phyloP scores from a whole-genome alignment of 2,329 filamentous ascomycete genomes.

The Annulohypoxylon truncatum region DNA sequence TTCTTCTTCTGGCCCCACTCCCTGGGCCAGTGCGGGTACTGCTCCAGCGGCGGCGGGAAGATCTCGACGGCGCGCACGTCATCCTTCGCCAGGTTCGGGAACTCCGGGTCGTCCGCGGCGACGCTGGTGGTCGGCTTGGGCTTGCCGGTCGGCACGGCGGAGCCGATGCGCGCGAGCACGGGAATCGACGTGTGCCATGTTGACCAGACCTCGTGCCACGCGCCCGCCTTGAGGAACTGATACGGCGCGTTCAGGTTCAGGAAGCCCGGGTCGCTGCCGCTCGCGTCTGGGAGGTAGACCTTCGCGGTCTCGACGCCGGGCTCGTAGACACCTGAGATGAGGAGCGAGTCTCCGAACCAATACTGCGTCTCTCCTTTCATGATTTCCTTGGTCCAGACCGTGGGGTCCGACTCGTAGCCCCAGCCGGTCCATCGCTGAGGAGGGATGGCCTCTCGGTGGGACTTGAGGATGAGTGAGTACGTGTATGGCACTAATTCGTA shows the following conservation, averaged over 20 bases:
- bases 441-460: slow-evolving; percentile 69
- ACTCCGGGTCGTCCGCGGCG: slow-evolving; percentile 53
- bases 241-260: slow-evolving; percentile 72
- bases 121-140: slow-evolving; percentile 51
- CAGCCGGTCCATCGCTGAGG: slow-evolving; percentile 79
- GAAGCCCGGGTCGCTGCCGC: slow-evolving; percentile 64
- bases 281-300: slow-evolving; percentile 69
- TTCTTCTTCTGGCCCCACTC: not conserved
- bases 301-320: slow-evolving; percentile 63
- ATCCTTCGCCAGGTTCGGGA: slow-evolving; percentile 54
- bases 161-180: slow-evolving; percentile 54
- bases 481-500: slow-evolving; percentile 79
- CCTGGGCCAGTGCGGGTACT: slow-evolving; percentile 32
- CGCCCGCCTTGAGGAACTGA: slow-evolving; percentile 61
- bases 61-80: slow-evolving; percentile 59
- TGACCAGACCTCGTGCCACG: slow-evolving; percentile 55
- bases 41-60: slow-evolving; percentile 51
- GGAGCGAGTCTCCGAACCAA: slow-evolving; percentile 75
- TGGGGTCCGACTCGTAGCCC: slow-evolving; percentile 74
- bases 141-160: slow-evolving; percentile 55
- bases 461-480: slow-evolving; percentile 72
- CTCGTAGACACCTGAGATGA: slow-evolving; percentile 76
- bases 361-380: slow-evolving; percentile 76
- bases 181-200: slow-evolving; percentile 58
- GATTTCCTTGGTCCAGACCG: slow-evolving; percentile 71